A percentile compares a stretch with the other conserved stretches of the same genome.
Evolutionary conservation across 257 asterid species (phyloP).

Genomic region (Thymus quinquecostatus): DNA sequence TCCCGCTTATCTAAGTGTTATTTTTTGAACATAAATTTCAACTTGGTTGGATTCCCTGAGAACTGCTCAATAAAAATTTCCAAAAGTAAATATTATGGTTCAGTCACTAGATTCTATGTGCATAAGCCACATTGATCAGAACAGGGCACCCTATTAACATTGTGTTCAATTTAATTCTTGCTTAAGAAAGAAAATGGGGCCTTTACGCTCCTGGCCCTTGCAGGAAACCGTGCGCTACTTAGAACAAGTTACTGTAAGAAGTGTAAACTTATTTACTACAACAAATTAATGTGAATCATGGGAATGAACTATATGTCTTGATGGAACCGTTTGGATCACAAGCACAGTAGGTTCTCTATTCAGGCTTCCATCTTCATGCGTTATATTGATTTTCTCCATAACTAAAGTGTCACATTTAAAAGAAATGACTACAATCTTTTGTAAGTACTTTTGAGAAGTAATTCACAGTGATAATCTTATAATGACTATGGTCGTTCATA

Average conservation of each 20-base stretch:
- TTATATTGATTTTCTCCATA: conserved; percentile 20
- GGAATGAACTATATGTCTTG: conserved; percentile 4
- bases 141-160: not conserved
- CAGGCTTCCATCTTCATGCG: conserved; percentile 23
- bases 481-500: not conserved
- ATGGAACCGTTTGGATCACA: conserved; percentile 14
- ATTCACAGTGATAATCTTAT: conserved; percentile 14
- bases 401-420: not conserved
- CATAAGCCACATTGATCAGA: conserved; percentile 17
- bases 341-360: not conserved
- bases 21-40: conserved; percentile 24
- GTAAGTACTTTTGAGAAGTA: conserved; percentile 1
- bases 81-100: conserved; percentile 6
- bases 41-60: conserved; percentile 18
- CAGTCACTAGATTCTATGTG: conserved; percentile 26
- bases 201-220: too few relatives aligned
- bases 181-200: too few relatives aligned
- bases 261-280: conserved; percentile 1
- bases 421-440: conserved; percentile 13
- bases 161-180: conserved; percentile 5
- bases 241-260: conserved; percentile 11
- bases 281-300: not conserved
- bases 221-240: too few relatives aligned
- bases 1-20: conserved; percentile 23
- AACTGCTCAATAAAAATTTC: conserved; percentile 14